Evolutionary conservation across 106 monocot genomes (phyloP), one percentile per base, ranked within the genome.

Genomic region (Cymbidium sinense): DNA sequence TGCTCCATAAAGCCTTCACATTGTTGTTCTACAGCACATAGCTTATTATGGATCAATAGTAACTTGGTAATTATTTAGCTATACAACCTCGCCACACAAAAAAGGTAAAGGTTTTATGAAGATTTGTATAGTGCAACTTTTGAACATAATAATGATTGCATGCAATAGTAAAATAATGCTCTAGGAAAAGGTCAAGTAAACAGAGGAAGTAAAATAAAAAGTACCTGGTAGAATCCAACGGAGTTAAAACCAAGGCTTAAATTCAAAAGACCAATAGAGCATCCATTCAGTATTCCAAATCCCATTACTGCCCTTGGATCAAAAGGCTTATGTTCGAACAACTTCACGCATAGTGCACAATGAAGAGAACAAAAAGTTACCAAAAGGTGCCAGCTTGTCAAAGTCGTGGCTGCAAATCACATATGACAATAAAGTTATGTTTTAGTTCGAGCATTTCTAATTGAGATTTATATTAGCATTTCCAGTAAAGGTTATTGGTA

Each of bases 381-480:
- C 17, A 88, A 88, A 80, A 91, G 91, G 84, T 91, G 91, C 91
- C 91, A 91, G 82, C 91, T 91, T 77, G 91, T 91, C 82, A 91
- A 84, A 34, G 89, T 89, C 6, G 89, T 89, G 18, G 89, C 89
- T 89, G 86, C 89, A 86, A 67, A 75, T 58, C 21, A 74, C 13
- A 27, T 25, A 47, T 44, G 71, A 21, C n/a, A 71, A 39, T 35
- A 21, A 21, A 31, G 34, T 34, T 30, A 67, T 2, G 12, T 71
- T 1, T 8, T 39, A 39, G 17, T 71, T 39, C 6, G 0, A 36
- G 71, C 71, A 39, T 21, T 37, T 71, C 8, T 21, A 37, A 5
- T 71, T 29, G 37, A 71, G 20, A 71, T 34, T 69, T 69, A 33
- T 47, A 47, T 6, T 41, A 41, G 41, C 41, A 41, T 41, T 41